Conservation (phyloP, 2,329 filamentous ascomycete species). For the Moelleriella libera region DNA sequence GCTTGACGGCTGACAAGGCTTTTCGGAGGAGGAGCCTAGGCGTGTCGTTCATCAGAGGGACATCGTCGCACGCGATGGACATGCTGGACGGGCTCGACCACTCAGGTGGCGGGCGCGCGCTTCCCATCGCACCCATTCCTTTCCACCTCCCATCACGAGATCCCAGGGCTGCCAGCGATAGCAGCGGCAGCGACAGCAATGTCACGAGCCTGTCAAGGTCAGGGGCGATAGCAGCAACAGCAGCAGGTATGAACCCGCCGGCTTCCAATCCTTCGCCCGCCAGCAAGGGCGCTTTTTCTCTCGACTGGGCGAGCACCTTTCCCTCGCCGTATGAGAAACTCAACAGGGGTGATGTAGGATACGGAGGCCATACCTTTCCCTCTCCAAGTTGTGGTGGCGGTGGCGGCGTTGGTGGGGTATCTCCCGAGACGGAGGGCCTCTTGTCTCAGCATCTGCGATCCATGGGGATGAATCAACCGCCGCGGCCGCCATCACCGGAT, state of each 20-base stretch:
- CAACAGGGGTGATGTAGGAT: slow-evolving; percentile 47
- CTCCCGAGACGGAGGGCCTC: slow-evolving; percentile 40
- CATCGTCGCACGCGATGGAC: slow-evolving; percentile 19
- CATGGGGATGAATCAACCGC: slow-evolving; percentile 31
- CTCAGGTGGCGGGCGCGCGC: too few species aligned
- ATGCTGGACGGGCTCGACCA: slow-evolving; percentile 13
- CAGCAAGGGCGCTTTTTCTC: slow-evolving; percentile 10
- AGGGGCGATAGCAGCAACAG: neutral
- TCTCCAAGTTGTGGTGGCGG: slow-evolving; percentile 2
- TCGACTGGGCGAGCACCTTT: neutral
- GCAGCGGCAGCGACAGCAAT: too few species aligned
- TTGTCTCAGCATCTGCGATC: slow-evolving; percentile 55
- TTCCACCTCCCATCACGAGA: too few species aligned
- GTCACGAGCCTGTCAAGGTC: too few species aligned
- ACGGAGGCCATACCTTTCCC: slow-evolving; percentile 41
- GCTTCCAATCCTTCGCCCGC: neutral
- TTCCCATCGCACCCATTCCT: too few species aligned
- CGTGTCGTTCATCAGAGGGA: slow-evolving; percentile 17
- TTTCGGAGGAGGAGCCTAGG: slow-evolving; percentile 44
- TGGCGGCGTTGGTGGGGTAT: slow-evolving; percentile 13
- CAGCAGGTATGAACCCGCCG: slow-evolving; percentile 10
- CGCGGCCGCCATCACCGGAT: too few species aligned
- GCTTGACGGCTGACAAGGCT: slow-evolving; percentile 43
- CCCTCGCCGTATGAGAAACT: slow-evolving; percentile 48
- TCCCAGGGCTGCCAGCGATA: too few species aligned